These are phyloP conservation scores for Pochonia chlamydosporia DNA, from an alignment of 2,329 filamentous ascomycete genomes.

Conservation along the genomic window DNA sequence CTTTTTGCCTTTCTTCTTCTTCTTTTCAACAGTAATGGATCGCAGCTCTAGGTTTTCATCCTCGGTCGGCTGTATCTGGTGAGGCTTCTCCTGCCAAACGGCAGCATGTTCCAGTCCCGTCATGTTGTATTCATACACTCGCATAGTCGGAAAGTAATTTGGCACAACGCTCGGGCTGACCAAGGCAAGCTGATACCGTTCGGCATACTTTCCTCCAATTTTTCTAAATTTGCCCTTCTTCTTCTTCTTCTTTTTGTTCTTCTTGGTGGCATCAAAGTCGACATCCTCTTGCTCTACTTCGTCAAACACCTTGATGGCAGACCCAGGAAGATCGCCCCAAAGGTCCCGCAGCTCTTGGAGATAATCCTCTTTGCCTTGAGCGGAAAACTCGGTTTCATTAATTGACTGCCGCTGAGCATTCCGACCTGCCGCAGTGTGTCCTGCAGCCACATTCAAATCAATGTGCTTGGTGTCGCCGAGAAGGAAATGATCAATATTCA, in stretches of 20 bases:
- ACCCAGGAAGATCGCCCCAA: slow-evolving; percentile 72
- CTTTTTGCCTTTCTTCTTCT: slow-evolving; percentile 28
- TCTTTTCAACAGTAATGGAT: slow-evolving; percentile 23
- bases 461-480: slow-evolving; percentile 80
- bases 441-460: slow-evolving; percentile 45
- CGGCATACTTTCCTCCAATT: slow-evolving; percentile 75
- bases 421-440: slow-evolving; percentile 1
- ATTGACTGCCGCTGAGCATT: slow-evolving; percentile 15
- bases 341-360: slow-evolving; percentile 67
- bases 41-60: slow-evolving; percentile 23
- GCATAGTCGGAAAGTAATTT: slow-evolving; percentile 82
- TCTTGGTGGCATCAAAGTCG: slow-evolving; percentile 16
- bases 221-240: slow-evolving; percentile 49
- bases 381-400: slow-evolving; percentile 48
- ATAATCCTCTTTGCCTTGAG: slow-evolving; percentile 62
- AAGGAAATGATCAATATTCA: slow-evolving; percentile 98
- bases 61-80: slow-evolving; percentile 15
- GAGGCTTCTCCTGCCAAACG: slow-evolving; percentile 37
- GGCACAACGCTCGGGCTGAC: slow-evolving; percentile 86
- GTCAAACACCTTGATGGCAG: slow-evolving; percentile 22
- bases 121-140: slow-evolving; percentile 94
- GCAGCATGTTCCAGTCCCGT: slow-evolving; percentile 59
- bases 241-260: slow-evolving; percentile 24
- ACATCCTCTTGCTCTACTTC: slow-evolving; percentile 12
- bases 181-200: slow-evolving; percentile 76